Percentiles rank a stretch among this genome's conserved stretches.
Conservation (phyloP, 2,329 filamentous ascomycete genomes). For the Magnaporthales sp. region DNA sequence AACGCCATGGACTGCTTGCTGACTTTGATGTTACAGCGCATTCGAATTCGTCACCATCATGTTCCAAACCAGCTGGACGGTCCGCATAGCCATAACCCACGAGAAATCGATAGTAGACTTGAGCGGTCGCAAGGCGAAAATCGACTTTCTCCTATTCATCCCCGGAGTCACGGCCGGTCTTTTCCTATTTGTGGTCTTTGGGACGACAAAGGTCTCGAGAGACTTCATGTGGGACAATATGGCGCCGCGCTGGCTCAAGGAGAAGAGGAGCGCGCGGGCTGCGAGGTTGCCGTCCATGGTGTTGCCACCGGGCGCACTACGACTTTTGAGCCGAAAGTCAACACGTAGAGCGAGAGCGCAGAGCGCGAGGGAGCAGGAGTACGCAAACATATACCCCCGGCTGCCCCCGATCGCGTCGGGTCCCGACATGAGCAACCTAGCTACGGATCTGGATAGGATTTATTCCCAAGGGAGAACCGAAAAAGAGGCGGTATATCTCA, state of each 20-base stretch:
- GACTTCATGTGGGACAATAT: slow-evolving; percentile 17
- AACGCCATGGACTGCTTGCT: not conserved
- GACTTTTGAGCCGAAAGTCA: not conserved
- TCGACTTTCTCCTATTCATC: slow-evolving; percentile 24
- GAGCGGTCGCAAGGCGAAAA: not conserved
- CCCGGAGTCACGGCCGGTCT: slow-evolving; percentile 28
- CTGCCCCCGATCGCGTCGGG: not conserved
- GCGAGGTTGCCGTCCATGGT: not conserved
- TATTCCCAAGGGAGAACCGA: not conserved
- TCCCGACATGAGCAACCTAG: not conserved
- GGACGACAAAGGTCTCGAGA: slow-evolving; percentile 27
- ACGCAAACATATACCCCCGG: not conserved
- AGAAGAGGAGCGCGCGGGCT: not conserved
- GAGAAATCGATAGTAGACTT: not conserved
- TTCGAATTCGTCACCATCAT: not conserved
- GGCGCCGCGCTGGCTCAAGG: slow-evolving; percentile 11
- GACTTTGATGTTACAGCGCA: not conserved
- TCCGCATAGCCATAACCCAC: not conserved
- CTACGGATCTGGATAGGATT: not conserved
- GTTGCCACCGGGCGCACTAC: not conserved
- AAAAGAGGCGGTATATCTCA: not conserved
- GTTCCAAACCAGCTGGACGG: not conserved
- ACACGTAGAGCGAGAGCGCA: not conserved
- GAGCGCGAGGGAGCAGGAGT: not conserved
- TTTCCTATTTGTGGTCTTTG: slow-evolving; percentile 29